These are phyloP conservation scores for Rubia yunnanensis DNA, from an alignment of 257 asterid genomes.

Conservation along the genomic window DNA sequence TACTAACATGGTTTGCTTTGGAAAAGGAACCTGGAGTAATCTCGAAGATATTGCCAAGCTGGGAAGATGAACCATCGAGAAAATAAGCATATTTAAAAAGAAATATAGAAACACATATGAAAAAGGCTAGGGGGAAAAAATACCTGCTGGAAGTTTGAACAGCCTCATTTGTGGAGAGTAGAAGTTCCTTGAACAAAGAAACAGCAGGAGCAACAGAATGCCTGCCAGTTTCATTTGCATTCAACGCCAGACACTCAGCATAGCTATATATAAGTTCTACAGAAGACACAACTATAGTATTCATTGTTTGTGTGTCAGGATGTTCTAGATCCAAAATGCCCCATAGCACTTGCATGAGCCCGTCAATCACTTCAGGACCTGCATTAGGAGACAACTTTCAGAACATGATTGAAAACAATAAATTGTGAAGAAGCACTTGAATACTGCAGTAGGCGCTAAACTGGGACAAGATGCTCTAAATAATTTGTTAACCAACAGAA, in stretches of 20 bases:
- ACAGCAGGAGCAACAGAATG: conserved; percentile 83
- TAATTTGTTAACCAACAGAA: not conserved
- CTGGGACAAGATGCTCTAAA: not conserved
- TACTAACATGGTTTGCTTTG: conserved; percentile 95
- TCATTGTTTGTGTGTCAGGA: conserved; percentile 89
- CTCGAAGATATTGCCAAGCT: conserved; percentile 99
- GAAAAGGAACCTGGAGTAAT: conserved; percentile 98
- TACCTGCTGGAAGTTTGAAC: conserved; percentile 99
- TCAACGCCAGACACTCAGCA: conserved; percentile 89
- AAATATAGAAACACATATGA: not conserved
- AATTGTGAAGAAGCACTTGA: not conserved
- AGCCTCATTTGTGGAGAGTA: conserved; percentile 83
- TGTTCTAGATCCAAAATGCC: conserved; percentile 95
- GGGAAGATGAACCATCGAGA: conserved; percentile 19
- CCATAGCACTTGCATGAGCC: conserved; percentile 97
- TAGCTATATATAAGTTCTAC: conserved; percentile 88
- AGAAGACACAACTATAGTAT: conserved; percentile 80
- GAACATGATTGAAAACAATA: not conserved
- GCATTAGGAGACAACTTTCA: conserved; percentile 18
- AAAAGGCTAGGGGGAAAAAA: conserved; percentile 4
- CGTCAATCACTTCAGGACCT: conserved; percentile 93
- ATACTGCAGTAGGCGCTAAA: not conserved
- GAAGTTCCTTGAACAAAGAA: conserved; percentile 61
- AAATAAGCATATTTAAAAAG: conserved; percentile 18
- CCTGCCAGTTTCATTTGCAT: conserved; percentile 53